Conservation (phyloP, 106 monocot species). For the Alisma plantagoaquatica region DNA sequence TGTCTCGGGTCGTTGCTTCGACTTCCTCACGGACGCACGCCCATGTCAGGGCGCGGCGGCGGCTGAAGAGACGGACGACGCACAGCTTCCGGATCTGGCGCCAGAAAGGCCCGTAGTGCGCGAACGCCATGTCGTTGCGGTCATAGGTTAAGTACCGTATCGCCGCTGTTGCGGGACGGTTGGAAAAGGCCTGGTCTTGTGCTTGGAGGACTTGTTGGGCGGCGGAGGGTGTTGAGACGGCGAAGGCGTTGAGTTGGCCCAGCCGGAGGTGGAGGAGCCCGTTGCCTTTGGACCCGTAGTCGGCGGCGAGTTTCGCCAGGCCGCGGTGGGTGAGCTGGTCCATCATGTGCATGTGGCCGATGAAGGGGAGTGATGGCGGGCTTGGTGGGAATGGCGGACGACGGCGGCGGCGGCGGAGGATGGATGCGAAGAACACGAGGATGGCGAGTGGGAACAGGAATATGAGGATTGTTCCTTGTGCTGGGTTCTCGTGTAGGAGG, state of each 20-base stretch:
- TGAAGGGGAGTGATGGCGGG: conserved; percentile 45
- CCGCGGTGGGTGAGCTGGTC: conserved; percentile 94
- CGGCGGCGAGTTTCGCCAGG: conserved; percentile 47
- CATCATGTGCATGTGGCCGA: conserved; percentile 87
- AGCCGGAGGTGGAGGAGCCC: conserved; percentile 70
- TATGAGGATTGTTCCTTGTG: too few relatives aligned
- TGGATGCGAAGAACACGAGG: background rate
- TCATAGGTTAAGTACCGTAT: conserved; percentile 90
- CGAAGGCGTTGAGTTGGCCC: conserved; percentile 53
- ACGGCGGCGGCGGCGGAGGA: conserved; percentile 4
- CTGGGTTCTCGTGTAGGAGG: too few relatives aligned
- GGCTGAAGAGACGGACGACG: conserved; percentile 91
- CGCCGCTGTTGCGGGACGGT: conserved; percentile 70
- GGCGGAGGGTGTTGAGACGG: conserved; percentile 74
- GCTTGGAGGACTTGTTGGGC: conserved; percentile 77
- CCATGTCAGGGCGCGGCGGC: conserved; percentile 82
- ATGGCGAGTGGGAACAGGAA: conserved; percentile 8
- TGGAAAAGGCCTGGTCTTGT: conserved; percentile 73
- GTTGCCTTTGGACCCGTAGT: too few relatives aligned
- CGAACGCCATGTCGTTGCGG: conserved; percentile 96
- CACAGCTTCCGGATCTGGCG: conserved; percentile 96
- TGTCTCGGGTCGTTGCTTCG: conserved; percentile 14
- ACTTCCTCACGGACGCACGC: conserved; percentile 76
- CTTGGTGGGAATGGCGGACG: conserved; percentile 59
- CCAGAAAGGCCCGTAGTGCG: conserved; percentile 98